Conservation (phyloP, 2,329 filamentous ascomycete species). For the Hymenoscyphus repandus region DNA sequence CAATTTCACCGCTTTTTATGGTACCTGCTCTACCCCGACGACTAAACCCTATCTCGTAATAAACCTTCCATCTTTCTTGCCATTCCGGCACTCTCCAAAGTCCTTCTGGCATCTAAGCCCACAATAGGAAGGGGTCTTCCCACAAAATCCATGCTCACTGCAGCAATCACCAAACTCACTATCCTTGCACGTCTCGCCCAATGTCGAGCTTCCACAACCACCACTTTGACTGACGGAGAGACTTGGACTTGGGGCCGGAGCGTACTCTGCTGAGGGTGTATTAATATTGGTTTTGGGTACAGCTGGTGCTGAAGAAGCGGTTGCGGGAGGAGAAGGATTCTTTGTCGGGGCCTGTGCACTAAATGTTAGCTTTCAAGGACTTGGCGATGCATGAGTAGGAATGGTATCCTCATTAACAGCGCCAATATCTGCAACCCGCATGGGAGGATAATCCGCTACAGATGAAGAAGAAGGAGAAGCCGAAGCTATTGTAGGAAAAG, state of each 20-base stretch:
- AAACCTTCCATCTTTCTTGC: too few species aligned
- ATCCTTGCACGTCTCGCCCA: neutral
- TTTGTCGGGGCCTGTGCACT: too few species aligned
- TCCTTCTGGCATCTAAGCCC: neutral
- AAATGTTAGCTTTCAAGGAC: too few species aligned
- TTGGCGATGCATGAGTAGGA: neutral
- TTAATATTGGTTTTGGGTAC: too few species aligned
- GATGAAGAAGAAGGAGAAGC: neutral
- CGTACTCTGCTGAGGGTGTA: neutral
- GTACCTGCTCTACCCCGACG: too few species aligned
- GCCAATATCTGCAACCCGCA: neutral
- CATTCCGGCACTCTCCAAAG: neutral
- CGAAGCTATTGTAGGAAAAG: neutral
- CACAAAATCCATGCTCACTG: neutral
- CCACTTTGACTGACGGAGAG: neutral
- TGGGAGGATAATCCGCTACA: neutral
- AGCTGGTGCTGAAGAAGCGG: too few species aligned
- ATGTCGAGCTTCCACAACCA: neutral
- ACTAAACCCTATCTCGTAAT: too few species aligned
- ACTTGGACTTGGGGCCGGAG: neutral
- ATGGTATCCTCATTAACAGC: too few species aligned
- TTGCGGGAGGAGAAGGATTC: too few species aligned
- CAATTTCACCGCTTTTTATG: too few species aligned
- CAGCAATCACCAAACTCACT: constrained; percentile 1
- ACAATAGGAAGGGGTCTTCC: neutral